These are phyloP conservation scores for Lojkania enalia DNA, from an alignment of 2,329 filamentous ascomycete genomes.

Conservation along the genomic window DNA sequence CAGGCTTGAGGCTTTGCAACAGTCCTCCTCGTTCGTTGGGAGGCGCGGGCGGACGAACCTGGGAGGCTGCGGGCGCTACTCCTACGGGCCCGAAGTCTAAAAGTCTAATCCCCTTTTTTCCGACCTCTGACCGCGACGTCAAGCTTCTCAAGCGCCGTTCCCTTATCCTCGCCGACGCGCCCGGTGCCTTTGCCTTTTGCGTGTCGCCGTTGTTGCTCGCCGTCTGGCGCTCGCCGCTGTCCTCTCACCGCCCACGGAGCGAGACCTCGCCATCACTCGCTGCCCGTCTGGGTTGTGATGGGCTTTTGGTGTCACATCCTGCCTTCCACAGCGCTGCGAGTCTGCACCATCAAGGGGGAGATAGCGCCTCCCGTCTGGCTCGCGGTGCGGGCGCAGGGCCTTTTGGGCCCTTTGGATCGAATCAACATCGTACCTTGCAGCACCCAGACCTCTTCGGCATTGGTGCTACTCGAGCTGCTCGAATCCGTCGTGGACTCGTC, in stretches of 20 bases:
- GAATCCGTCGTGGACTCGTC: conserved; percentile 28
- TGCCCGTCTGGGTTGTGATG: conserved; percentile 24
- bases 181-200: conserved; percentile 1
- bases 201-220: conserved; percentile 12
- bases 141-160: conserved; percentile 31
- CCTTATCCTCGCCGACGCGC: conserved; percentile 4
- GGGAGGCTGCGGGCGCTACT: conserved; percentile 20
- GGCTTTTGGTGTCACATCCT: conserved; percentile 27
- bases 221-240: conserved; percentile 17
- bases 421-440: conserved; percentile 43
- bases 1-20: neutral
- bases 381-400: conserved; percentile 29
- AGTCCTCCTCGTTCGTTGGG: too few relatives aligned
- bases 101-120: conserved; percentile 13
- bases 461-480: conserved; percentile 33
- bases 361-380: conserved; percentile 32
- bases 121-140: conserved; percentile 12
- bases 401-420: conserved; percentile 14
- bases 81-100: conserved; percentile 15
- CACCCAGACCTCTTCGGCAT: conserved; percentile 24
- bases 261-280: conserved; percentile 17
- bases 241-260: conserved; percentile 25
- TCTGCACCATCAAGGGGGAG: conserved; percentile 37
- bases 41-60: conserved; percentile 6
- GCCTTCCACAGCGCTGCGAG: conserved; percentile 22